Evolutionary conservation across 768 basidiomycete species (phyloP).

Genomic region (Lactifluus subvellereus): DNA sequence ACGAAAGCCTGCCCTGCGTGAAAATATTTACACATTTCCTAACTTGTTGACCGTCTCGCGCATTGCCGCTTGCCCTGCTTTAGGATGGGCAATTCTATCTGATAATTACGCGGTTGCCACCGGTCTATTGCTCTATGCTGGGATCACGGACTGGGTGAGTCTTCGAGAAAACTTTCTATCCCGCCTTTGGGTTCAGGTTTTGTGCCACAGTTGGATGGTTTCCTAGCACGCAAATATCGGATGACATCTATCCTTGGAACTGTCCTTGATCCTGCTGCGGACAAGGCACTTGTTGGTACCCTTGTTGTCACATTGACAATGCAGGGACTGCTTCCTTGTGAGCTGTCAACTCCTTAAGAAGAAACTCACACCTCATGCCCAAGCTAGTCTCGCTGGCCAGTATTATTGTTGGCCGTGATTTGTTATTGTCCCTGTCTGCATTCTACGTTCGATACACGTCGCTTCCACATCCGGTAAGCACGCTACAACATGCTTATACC

Average conservation of each 20-base stretch:
- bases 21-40: conserved; percentile 93
- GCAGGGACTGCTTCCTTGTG: conserved; percentile 79
- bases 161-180: neutral
- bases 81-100: conserved; percentile 87
- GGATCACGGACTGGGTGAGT: conserved; percentile 81
- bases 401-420: conserved; percentile 86
- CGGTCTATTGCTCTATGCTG: conserved; percentile 79
- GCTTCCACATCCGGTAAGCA: conserved; percentile 74
- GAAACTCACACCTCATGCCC: neutral
- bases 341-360: conserved; percentile 24
- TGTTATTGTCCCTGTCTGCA: conserved; percentile 77
- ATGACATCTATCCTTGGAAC: conserved; percentile 92
- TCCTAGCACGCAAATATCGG: conserved; percentile 76
- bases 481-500: neutral
- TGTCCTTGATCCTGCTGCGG: conserved; percentile 94
- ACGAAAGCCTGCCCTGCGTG: conserved; percentile 39
- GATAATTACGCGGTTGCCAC: conserved; percentile 80
- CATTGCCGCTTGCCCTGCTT: conserved; percentile 80
- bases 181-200: neutral
- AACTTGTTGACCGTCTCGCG: conserved; percentile 86
- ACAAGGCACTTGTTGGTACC: conserved; percentile 94
- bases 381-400: conserved; percentile 75
- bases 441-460: conserved; percentile 93
- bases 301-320: conserved; percentile 80
- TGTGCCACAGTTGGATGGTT: conserved; percentile 77